Conservation (phyloP, 2,329 filamentous ascomycete species). For the Fusarium incarnatum region DNA sequence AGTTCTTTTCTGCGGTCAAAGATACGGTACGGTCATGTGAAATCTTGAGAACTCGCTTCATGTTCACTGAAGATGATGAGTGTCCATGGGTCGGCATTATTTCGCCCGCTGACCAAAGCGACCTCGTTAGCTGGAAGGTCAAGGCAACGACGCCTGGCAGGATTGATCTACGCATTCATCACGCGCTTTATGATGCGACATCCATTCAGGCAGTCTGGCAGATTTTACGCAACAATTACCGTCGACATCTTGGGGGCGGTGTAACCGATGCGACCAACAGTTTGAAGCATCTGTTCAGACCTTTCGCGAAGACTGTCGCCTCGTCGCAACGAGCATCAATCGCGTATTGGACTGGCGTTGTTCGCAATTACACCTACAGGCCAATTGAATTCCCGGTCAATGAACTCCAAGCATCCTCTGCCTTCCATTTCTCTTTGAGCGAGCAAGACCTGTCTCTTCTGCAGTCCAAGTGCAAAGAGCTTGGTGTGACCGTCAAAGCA, state of each 20-base stretch:
- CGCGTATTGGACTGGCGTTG: background rate
- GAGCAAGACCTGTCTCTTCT: background rate
- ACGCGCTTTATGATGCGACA: conserved; percentile 19
- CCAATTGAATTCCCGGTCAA: background rate
- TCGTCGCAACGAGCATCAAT: background rate
- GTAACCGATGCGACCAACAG: rapidly evolving
- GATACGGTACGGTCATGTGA: conserved; percentile 20
- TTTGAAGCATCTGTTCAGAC: background rate
- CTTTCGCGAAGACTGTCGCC: conserved; percentile 9
- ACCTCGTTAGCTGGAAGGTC: conserved; percentile 12
- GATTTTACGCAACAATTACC: background rate
- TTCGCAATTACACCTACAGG: conserved; percentile 4
- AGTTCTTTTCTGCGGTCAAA: conserved; percentile 9
- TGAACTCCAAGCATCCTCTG: conserved; percentile 11
- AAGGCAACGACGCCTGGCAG: background rate
- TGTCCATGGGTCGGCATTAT: conserved; percentile 25
- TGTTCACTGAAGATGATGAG: conserved; percentile 20
- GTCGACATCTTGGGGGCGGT: background rate
- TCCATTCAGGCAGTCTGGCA: conserved; percentile 9
- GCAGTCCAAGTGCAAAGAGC: background rate
- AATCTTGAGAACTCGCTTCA: conserved; percentile 16
- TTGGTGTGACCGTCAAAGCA: conserved; percentile 6
- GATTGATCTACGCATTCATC: conserved; percentile 14
- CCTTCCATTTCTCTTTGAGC: background rate
- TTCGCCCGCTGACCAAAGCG: conserved; percentile 20